Conservation (phyloP, 1,284 basidiomycete species). For the Fereydounia khargensis region DNA sequence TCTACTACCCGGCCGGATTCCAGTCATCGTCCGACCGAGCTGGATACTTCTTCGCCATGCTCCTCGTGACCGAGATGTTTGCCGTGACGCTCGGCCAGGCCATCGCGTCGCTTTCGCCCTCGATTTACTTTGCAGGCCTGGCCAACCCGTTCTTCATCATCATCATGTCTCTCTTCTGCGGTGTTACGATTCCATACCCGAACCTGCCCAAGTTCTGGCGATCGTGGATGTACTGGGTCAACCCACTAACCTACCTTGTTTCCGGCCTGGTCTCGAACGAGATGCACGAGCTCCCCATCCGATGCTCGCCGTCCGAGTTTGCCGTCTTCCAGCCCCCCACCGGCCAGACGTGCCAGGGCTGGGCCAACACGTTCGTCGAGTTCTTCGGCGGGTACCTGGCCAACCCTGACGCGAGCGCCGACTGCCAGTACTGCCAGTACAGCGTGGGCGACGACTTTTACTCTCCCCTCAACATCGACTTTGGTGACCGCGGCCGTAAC, state of each 20-base stretch:
- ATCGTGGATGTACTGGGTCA: conserved; percentile 10
- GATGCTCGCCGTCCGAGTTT: conserved; percentile 68
- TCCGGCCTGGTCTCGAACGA: conserved; percentile 70
- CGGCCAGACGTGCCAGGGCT: conserved; percentile 71
- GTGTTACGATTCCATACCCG: conserved; percentile 70
- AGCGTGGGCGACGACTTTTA: conserved; percentile 70
- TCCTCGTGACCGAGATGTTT: conserved; percentile 61
- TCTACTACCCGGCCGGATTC: conserved; percentile 22
- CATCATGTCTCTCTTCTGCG: conserved; percentile 61
- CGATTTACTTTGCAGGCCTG: conserved; percentile 66
- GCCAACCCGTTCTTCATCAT: conserved; percentile 64
- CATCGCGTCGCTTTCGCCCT: conserved; percentile 73
- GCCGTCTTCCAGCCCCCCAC: conserved; percentile 67
- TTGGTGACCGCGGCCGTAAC: conserved; percentile 40
- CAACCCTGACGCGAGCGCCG: conserved; percentile 65
- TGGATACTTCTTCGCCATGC: conserved; percentile 25
- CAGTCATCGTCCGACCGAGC: conserved; percentile 7
- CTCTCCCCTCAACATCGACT: conserved; percentile 68
- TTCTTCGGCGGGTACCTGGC: conserved; percentile 74
- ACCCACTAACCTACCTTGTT: conserved; percentile 18
- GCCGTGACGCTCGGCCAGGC: conserved; percentile 72
- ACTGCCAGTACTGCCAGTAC: conserved; percentile 73
- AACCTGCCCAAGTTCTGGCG: conserved; percentile 15
- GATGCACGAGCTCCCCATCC: conserved; percentile 70
- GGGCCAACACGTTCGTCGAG: conserved; percentile 56